Evolutionary conservation across 768 basidiomycete species (phyloP), one percentile per base, ranked within the genome.

Genomic region (Mycena haematopus): DNA sequence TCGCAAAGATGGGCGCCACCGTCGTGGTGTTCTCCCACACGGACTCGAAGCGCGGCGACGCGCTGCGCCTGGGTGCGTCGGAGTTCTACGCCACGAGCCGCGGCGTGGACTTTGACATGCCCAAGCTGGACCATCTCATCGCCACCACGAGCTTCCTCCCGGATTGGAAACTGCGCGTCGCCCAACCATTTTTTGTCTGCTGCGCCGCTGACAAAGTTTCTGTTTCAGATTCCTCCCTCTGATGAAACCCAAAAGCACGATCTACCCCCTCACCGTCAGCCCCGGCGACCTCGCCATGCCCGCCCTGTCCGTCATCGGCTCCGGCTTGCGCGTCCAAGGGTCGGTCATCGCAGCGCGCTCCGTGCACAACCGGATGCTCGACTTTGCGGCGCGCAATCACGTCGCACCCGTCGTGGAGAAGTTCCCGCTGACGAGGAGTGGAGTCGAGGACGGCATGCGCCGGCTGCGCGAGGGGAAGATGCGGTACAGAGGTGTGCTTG

Each of bases 41-140:
- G 0, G 72, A 78, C 2, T 52, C 40, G n/a, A 79, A 79, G 58
- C 72, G 42, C 35, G 71, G 71, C 15, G 77, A 78, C 29, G 75
- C 78, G 17, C 56, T 51, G 52, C 50, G 47, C 15, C 66, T 79
- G 0, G 78, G 78, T 5, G 78, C 78, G 2, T 67, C 62, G 4
- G 78, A 79, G 58, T 79, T 78, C 56, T 73, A 78, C 45, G 68
- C 71, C 15, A 77, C 72, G 7, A 74, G n/a, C n/a, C n/a, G 58
- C 49, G 73, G 68, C 15, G 65, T 40, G 7, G 67, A 44, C 8
- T 67, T 79, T 24, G 70, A 76, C 0, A 65, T 73, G 65, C 69
- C 35, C 53, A 68, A 67, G 11, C 60, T 78, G 47, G 52, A 74
- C 46, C 60, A 65, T 15, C 52, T 65, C 2, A 27, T 62, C 2